Evolutionary conservation across 1,139 yeast genomes (phyloP), one percentile per base, ranked within the genome.

Genomic region (Taphrina pruni): DNA sequence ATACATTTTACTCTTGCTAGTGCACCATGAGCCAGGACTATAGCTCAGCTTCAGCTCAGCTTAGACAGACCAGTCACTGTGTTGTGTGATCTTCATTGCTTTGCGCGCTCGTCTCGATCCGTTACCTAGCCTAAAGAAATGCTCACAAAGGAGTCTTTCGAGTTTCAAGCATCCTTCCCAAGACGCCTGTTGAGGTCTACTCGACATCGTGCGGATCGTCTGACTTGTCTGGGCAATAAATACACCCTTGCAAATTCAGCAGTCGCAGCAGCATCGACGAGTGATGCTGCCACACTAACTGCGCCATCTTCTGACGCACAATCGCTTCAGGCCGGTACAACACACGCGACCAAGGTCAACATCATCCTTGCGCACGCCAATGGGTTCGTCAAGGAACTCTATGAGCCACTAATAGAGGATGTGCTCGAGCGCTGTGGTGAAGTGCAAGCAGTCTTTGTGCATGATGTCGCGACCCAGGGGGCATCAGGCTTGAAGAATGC

Each of bases 331-430:
- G 2, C 26, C 2, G 35, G 45, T 17, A 11, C 32, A 17, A 20
- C 6, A 11, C 39, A 43, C 14, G 36, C 48, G 32, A 56, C 17
- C 39, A 58, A 36, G 6, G 64, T 66, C 54, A 70, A 73, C 8
- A 52, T 72, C 35, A 61, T 72, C 45, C 57, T 66, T 38, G 70
- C 71, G 2, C 73, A 72, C 46, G 73, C 73, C 39, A 72, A 72
- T 51, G 73, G 73, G 26, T 72, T 72, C 54, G 66, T 50, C 20
- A 72, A 72, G 62, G 73, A 72, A 51, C 72, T 72, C 1, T 72
- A 72, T 51, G 73, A 72, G 55, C 71, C 72, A 8, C 65, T 72
- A 26, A 70, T 72, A 21, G 69, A 56, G 21, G 46, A 35, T 6
- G 51, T 60, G 2, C 56, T 57, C 17, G 32, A 36, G 1, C 43